phyloP scores from a whole-genome alignment of 2,329 filamentous ascomycete species.

The Ceratocystis papillata region DNA sequence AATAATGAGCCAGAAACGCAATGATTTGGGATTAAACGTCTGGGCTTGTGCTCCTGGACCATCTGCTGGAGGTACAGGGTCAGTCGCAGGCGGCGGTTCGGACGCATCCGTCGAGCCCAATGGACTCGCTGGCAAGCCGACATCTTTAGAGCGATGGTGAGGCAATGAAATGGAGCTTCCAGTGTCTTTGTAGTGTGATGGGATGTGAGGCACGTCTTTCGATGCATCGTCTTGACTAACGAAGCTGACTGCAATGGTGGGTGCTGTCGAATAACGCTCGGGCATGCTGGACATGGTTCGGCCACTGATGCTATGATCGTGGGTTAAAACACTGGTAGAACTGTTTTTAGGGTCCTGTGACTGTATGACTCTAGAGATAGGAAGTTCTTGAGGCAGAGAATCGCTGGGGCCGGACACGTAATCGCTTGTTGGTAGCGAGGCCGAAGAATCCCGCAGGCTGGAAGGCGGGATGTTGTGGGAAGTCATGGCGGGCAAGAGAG shows the following conservation, averaged over 20 bases:
- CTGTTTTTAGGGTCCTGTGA: background rate
- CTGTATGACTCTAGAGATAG: background rate
- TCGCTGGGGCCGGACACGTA: background rate
- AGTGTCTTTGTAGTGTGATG: background rate
- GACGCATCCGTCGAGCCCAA: conserved; percentile 25
- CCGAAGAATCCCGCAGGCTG: background rate
- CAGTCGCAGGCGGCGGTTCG: conserved; percentile 26
- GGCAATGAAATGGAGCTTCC: background rate
- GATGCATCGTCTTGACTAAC: background rate
- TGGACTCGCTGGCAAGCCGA: background rate
- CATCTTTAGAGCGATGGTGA: background rate
- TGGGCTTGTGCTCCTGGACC: conserved; percentile 21
- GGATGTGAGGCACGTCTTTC: background rate
- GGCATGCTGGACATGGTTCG: conserved; percentile 1
- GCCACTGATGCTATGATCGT: background rate
- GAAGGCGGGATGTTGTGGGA: background rate
- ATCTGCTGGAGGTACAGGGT: background rate
- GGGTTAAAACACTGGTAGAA: background rate
- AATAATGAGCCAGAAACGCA: conserved; percentile 47
- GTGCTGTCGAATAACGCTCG: conserved; percentile 14
- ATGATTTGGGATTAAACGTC: conserved; percentile 42
- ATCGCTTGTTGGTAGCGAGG: background rate
- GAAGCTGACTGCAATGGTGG: conserved; percentile 11
- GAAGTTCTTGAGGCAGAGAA: too few relatives aligned
- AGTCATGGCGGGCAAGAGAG: background rate